Percentiles rank a stretch among this genome's conserved stretches.
Evolutionary conservation across 495 filamentous ascomycete species (phyloP).

Genomic region (Sordaria brevicollis): DNA sequence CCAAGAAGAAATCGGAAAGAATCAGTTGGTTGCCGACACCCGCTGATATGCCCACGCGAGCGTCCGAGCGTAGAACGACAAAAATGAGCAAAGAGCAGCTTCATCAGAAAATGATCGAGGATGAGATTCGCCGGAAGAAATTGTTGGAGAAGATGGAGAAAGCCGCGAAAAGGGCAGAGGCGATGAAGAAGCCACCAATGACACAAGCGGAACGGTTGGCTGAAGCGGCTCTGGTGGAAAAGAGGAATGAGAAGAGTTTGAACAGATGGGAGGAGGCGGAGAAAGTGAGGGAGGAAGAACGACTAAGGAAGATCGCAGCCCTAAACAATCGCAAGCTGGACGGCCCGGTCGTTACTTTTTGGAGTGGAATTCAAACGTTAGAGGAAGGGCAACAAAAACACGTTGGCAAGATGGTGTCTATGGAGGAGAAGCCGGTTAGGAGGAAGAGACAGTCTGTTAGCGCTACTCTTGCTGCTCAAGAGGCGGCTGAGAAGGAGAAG

Average conservation of each 20-base stretch:
- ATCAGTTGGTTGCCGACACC: constrained; percentile 75
- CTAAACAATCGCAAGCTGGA: constrained; percentile 75
- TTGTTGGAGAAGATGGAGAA: constrained; percentile 79
- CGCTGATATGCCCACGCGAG: constrained; percentile 70
- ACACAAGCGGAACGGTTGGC: constrained; percentile 81
- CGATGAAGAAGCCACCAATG: constrained; percentile 65
- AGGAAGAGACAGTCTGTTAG: constrained; percentile 35
- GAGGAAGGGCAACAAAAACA: constrained; percentile 64
- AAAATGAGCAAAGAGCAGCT: constrained; percentile 76
- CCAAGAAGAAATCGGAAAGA: constrained; percentile 89
- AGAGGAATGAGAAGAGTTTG: constrained; percentile 78
- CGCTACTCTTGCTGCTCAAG: constrained; percentile 13
- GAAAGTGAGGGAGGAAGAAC: constrained; percentile 72
- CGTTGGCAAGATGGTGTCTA: constrained; percentile 58
- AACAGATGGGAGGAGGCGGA: constrained; percentile 92
- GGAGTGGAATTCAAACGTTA: constrained; percentile 79
- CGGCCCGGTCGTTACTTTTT: constrained; percentile 85
- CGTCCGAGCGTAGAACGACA: constrained; percentile 74
- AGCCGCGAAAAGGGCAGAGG: constrained; percentile 68
- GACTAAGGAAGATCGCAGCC: constrained; percentile 69
- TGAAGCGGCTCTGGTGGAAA: constrained; percentile 75
- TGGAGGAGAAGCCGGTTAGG: constrained; percentile 38
- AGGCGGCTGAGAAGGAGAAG: constrained; percentile 13
- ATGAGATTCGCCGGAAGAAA: constrained; percentile 67
- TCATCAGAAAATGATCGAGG: constrained; percentile 71